Conservation (phyloP, 202 grass and related monocot genomes). For the Carex sylvatica region DNA sequence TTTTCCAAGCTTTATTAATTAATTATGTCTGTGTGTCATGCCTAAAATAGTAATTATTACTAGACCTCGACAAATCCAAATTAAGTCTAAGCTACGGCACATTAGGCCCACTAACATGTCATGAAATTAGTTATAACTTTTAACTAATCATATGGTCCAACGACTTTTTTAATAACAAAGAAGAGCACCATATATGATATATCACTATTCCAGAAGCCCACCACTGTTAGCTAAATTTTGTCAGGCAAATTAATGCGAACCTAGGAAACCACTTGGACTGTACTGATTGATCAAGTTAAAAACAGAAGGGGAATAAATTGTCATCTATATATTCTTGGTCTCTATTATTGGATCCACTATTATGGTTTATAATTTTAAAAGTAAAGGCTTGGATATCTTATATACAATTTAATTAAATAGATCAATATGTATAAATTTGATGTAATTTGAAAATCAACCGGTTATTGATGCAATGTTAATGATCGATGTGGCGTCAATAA, state of each 20-base stretch:
- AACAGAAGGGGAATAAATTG: neutral
- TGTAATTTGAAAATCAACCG: too few species aligned
- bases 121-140: neutral
- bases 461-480: too few species aligned
- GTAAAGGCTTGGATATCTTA: too few species aligned
- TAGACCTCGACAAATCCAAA: neutral
- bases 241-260: neutral
- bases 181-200: neutral
- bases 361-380: too few species aligned
- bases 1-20: too few species aligned
- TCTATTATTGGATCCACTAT: too few species aligned
- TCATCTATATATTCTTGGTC: neutral
- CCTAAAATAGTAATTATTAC: neutral
- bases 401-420: too few species aligned
- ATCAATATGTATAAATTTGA: too few species aligned
- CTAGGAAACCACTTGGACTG: too few species aligned
- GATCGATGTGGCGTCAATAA: too few species aligned
- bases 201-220: neutral
- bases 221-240: neutral
- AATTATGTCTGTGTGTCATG: neutral
- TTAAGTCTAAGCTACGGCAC: neutral
- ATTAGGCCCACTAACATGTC: conserved; percentile 8
- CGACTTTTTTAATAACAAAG: too few species aligned
- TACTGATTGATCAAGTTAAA: neutral
- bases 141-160: neutral